These are phyloP conservation scores for Phoma herbarum DNA, from an alignment of 2,329 filamentous ascomycete species.

Conservation along the genomic window DNA sequence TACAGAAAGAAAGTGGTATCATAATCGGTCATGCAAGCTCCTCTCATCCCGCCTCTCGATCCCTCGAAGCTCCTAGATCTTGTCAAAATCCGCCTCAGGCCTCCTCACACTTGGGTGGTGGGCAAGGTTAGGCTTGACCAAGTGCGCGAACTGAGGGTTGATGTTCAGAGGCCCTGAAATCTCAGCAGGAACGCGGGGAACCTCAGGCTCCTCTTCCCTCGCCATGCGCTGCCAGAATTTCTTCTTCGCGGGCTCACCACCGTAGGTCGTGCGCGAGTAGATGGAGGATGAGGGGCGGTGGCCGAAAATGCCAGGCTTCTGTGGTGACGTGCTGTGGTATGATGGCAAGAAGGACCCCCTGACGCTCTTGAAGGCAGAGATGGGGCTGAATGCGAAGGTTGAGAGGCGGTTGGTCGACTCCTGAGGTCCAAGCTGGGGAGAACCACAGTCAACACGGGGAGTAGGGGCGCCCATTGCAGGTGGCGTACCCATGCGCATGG, in stretches of 20 bases:
- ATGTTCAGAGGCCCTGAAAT: slow-evolving; percentile 66
- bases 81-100: slow-evolving; percentile 41
- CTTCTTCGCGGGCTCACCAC: slow-evolving; percentile 39
- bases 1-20: slow-evolving; percentile 45
- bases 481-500: slow-evolving; percentile 38
- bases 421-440: slow-evolving; percentile 31
- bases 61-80: slow-evolving; percentile 28
- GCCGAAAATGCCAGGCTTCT: slow-evolving; percentile 35
- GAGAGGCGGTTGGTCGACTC: slow-evolving; percentile 40
- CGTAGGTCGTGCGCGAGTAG: slow-evolving; percentile 47
- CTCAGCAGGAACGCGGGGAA: slow-evolving; percentile 57
- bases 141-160: slow-evolving; percentile 63
- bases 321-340: slow-evolving; percentile 54
- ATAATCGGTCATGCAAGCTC: slow-evolving; percentile 30
- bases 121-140: slow-evolving; percentile 64
- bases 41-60: background rate
- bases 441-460: slow-evolving; percentile 44
- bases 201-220: slow-evolving; percentile 49
- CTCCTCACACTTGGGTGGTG: slow-evolving; percentile 59
- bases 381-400: slow-evolving; percentile 44
- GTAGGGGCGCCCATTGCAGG: slow-evolving; percentile 29
- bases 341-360: slow-evolving; percentile 56
- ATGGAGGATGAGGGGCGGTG: slow-evolving; percentile 44
- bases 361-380: slow-evolving; percentile 51
- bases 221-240: slow-evolving; percentile 45